A percentile compares a stretch with the other conserved stretches of the same genome.
These are phyloP conservation scores for Oidium heveae DNA, from an alignment of 2,329 filamentous ascomycete species.

Conservation along the genomic window DNA sequence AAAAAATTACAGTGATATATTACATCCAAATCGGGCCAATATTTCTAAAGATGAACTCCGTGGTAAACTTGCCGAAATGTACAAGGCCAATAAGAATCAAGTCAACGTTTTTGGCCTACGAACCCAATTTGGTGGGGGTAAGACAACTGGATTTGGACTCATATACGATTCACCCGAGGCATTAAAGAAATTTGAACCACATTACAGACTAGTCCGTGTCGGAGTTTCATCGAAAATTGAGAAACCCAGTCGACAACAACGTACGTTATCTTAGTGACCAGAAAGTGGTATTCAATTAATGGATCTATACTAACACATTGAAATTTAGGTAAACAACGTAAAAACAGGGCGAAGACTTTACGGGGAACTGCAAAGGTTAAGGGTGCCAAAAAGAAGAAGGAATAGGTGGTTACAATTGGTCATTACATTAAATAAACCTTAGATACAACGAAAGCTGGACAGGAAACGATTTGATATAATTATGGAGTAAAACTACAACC, in stretches of 20 bases:
- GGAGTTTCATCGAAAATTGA: slow-evolving; percentile 85
- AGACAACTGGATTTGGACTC: slow-evolving; percentile 96
- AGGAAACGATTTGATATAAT: too few relatives aligned
- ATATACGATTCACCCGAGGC: slow-evolving; percentile 96
- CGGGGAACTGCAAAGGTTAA: slow-evolving; percentile 96
- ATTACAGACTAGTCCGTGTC: slow-evolving; percentile 87
- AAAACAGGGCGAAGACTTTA: slow-evolving; percentile 98
- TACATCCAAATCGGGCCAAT: slow-evolving; percentile 95
- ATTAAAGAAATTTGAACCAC: slow-evolving; percentile 99
- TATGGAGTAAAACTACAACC: too few relatives aligned
- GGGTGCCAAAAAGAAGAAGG: slow-evolving; percentile 87
- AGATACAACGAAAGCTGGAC: too few relatives aligned
- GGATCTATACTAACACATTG: slow-evolving; percentile 6
- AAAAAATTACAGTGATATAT: slow-evolving; percentile 54
- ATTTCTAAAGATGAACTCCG: slow-evolving; percentile 98
- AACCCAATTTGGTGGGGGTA: slow-evolving; percentile 98
- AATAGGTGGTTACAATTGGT: slow-evolving; percentile 12
- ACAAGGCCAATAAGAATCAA: slow-evolving; percentile 97
- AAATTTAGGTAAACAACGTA: slow-evolving; percentile 88
- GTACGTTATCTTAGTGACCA: slow-evolving; percentile 34
- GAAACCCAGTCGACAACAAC: slow-evolving; percentile 95
- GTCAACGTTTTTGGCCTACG: slow-evolving; percentile 95
- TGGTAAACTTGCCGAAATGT: slow-evolving; percentile 76
- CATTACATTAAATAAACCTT: too few relatives aligned
- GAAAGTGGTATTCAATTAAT: background rate